These are phyloP conservation scores for Diplodia corticola DNA, from an alignment of 2,329 filamentous ascomycete genomes.

Conservation along the genomic window DNA sequence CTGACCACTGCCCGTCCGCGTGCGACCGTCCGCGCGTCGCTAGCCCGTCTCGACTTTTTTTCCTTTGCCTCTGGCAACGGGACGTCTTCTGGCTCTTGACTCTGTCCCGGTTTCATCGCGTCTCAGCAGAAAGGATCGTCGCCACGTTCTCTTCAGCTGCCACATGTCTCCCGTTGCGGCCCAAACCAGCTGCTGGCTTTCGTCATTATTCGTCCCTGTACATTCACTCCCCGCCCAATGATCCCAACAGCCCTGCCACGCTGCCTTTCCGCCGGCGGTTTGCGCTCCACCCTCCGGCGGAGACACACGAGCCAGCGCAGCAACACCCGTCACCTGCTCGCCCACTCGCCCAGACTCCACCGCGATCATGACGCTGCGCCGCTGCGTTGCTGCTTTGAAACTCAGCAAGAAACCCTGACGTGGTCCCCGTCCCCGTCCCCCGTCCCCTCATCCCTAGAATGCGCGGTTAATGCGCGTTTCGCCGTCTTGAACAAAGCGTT, in stretches of 20 bases:
- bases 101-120: background rate
- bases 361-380: background rate
- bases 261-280: background rate
- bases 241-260: background rate
- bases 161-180: background rate
- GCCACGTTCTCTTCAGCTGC: conserved; percentile 7
- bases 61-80: background rate
- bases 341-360: background rate
- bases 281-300: conserved; percentile 8
- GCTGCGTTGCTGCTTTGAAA: conserved; percentile 4
- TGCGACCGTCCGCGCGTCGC: background rate
- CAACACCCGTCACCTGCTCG: background rate
- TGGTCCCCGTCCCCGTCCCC: conserved; percentile 5
- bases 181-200: background rate
- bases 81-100: background rate
- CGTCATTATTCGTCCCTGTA: background rate
- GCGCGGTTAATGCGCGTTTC: background rate
- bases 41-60: background rate
- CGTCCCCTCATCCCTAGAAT: background rate
- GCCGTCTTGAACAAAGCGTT: background rate
- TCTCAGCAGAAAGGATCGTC: background rate
- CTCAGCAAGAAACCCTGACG: background rate
- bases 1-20: background rate
- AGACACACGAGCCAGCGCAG: conserved; percentile 12
- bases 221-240: conserved; percentile 11